A percentile compares a stretch with the other conserved stretches of the same genome.
Evolutionary conservation across 2,329 filamentous ascomycete species (phyloP).

Genomic region (Alternaria novae-zelandiae): DNA sequence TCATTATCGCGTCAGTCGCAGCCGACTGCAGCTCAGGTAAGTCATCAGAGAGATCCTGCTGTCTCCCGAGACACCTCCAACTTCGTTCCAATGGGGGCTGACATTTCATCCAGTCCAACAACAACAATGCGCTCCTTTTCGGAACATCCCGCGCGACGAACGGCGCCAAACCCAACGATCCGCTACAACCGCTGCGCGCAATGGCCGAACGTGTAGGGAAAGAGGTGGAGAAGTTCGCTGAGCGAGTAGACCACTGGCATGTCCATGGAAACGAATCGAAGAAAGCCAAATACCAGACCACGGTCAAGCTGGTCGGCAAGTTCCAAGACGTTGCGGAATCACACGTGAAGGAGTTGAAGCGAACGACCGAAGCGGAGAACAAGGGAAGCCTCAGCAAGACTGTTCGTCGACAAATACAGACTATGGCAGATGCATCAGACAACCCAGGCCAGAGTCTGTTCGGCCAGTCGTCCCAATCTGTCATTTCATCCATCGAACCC

Average conservation of each 20-base stretch:
- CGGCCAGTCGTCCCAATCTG: slow-evolving; percentile 26
- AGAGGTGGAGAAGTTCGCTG: slow-evolving; percentile 87
- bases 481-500: slow-evolving; percentile 23
- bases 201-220: slow-evolving; percentile 73
- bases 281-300: slow-evolving; percentile 61
- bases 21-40: slow-evolving; percentile 32
- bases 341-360: slow-evolving; percentile 55
- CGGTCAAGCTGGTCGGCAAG: slow-evolving; percentile 46
- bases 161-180: slow-evolving; percentile 43
- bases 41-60: slow-evolving; percentile 9
- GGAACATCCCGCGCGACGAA: slow-evolving; percentile 22
- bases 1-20: slow-evolving; percentile 38
- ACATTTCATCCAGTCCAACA: slow-evolving; percentile 14
- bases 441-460: slow-evolving; percentile 17
- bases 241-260: slow-evolving; percentile 76
- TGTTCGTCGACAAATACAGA: slow-evolving; percentile 41
- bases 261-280: slow-evolving; percentile 35
- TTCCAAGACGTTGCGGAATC: slow-evolving; percentile 60
- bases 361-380: slow-evolving; percentile 50
- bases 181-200: slow-evolving; percentile 66
- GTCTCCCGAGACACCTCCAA: neutral
- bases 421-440: slow-evolving; percentile 31
- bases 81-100: neutral
- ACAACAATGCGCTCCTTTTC: slow-evolving; percentile 17
- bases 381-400: slow-evolving; percentile 40